Evolutionary conservation across 1,284 basidiomycete species (phyloP), one percentile per base, ranked within the genome.

Genomic region (Thelephora terrestris): DNA sequence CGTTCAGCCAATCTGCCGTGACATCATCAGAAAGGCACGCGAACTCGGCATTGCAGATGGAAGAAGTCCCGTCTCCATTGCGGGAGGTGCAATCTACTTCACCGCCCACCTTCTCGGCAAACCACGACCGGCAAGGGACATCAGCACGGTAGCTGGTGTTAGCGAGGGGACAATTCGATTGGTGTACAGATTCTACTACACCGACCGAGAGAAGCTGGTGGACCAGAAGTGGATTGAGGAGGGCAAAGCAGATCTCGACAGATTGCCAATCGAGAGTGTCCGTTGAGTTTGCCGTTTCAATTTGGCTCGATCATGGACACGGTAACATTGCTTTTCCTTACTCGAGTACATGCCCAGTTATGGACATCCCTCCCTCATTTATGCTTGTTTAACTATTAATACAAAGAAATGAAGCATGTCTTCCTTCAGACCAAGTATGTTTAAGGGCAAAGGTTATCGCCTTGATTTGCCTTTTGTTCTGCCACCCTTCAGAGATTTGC

Each of bases 81-180:
- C 95, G 7, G 91, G 91, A 38, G 92, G 93, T 24, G 92, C 92
- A 24, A 92, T 98, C 56, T 94, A 88, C 70, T 96, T 98, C 67
- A 90, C 91, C 18, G 89, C 85, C 58, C 75, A 85, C 57, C 65
- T 98, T 42, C 75, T 93, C 57, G 89, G 84, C 49, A 79, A 81
- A 55, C 60, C 71, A 27, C 88, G 88, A 64, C 76, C 81, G 20
- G 78, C 87, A 42, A 83, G 84, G 65, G 90, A 95, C 58, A 95
- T 99, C 60, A 87, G 87, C 54, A 69, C 75, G n/a, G 89, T 97
- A n/a, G 93, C 92, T 0, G 91, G 91, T 7, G 93, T 98, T n/a
- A 93, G 91, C 61, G 94, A 98, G 61, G 87, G 91, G 47, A 98
- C 95, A 45, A 95, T 98, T 64, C 92, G 92, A 69, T 69, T 93